These are phyloP conservation scores for Buddleja alternifolia DNA, from an alignment of 257 asterid genomes.

Conservation along the genomic window DNA sequence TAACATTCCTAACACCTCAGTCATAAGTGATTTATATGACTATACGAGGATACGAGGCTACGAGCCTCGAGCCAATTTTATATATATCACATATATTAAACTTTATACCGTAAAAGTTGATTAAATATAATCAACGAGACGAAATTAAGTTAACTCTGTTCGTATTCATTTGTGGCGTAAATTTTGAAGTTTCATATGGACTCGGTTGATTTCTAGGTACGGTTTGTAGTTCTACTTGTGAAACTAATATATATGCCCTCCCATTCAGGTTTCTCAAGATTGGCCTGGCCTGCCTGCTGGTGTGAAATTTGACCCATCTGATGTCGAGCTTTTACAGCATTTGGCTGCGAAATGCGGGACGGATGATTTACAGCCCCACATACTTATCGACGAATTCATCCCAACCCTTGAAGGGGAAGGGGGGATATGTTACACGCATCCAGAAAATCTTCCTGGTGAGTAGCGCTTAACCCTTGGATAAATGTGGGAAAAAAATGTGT, in stretches of 20 bases:
- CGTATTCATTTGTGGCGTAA: background rate
- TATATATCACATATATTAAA: background rate
- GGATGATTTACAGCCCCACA: constrained; percentile 54
- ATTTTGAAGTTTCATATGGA: background rate
- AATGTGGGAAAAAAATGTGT: background rate
- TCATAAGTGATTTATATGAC: too few species aligned
- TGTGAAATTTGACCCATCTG: constrained; percentile 90
- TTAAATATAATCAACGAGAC: background rate
- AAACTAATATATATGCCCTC: constrained; percentile 9
- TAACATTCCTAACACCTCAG: too few species aligned
- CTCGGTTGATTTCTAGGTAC: background rate
- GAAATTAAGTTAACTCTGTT: background rate
- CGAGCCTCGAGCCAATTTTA: too few species aligned
- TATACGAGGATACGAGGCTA: too few species aligned
- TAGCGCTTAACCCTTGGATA: background rate
- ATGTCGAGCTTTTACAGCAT: constrained; percentile 75
- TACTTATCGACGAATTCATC: constrained; percentile 76
- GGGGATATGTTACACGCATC: constrained; percentile 92
- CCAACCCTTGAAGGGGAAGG: constrained; percentile 72
- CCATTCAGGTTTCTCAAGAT: constrained; percentile 56
- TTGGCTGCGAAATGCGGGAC: constrained; percentile 77
- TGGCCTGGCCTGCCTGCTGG: constrained; percentile 93
- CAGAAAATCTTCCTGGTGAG: constrained; percentile 97
- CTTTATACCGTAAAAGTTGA: background rate
- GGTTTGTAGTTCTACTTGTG: constrained; percentile 1